Base-by-base conservation (phyloP, 768 basidiomycete species). In the Naganishia vaughanmartiniae region DNA sequence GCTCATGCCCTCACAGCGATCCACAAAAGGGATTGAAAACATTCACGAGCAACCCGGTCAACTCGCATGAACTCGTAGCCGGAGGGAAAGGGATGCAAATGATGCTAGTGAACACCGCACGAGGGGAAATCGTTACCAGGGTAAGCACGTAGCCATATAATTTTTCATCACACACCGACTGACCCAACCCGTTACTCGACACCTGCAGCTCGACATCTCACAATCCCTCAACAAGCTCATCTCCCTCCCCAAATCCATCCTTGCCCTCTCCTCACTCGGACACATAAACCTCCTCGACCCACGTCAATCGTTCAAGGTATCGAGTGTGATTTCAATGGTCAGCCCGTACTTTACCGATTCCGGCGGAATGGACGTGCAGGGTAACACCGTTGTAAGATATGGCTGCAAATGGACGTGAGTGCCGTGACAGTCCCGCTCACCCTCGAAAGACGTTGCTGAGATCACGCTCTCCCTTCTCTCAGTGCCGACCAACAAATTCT, bases 341-440 rank as follows among this genome's bases (percentile, higher is more conserved):
- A 88, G 87, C 75, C 92, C 93, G 0, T 94, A 98, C 82, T 84
- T 85, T 28, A 87, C 88, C 66, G 91, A 91, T 5, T 84, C 96
- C 30, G 89, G 89, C 82, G 92, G 90, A 30, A 84, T 96, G 28
- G 89, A 92, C 74, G 85, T 86, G 0, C 85, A 86, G 51, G 92
- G 91, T 2, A 90, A 92, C 80, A 87, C 88, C 73, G 85, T 90
- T 46, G 91, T 90, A 76, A 92, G 91, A 9, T 91, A 93, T 74
- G 94, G 94, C 15, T 89, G 89, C 82, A 89, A 89, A 2, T 85
- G 91, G 81, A 89, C 92, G 93, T 92, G 71, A 77, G 78, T 73
- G 56, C n/a, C 36, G 19, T 39, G 39, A 51, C 10, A 46, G 34
- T 33, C 36, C 67, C 26, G 65, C 36, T 51, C 56, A 24, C 42